A percentile compares a stretch with the other conserved stretches of the same genome.
phyloP scores from a whole-genome alignment of 1,284 basidiomycete genomes.

The Uromyces viciae-fabae region DNA sequence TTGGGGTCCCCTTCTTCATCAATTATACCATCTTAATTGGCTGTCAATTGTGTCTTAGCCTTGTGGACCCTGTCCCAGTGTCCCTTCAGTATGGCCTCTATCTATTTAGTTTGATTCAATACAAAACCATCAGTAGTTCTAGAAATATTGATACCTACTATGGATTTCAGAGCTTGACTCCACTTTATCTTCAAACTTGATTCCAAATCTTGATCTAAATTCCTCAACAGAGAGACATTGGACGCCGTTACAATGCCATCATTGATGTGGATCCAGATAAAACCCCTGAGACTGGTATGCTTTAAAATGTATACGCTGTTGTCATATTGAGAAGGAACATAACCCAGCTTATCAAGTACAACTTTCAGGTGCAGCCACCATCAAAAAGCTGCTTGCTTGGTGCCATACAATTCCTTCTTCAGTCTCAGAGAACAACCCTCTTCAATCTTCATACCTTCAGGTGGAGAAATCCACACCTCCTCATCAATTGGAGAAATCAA shows the following conservation, averaged over 20 bases:
- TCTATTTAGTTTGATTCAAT: background rate
- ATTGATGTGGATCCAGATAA: conserved; percentile 16
- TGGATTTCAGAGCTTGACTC: background rate
- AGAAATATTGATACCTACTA: background rate
- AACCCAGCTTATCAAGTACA: background rate
- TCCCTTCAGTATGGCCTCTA: background rate
- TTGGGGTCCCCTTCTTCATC: background rate
- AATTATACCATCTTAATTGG: background rate
- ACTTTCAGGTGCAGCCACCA: conserved; percentile 5
- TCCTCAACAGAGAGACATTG: background rate
- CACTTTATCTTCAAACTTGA: background rate
- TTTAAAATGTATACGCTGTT: background rate
- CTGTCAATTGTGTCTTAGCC: background rate
- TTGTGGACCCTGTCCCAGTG: background rate
- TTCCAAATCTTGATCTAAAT: background rate
- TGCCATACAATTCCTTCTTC: background rate
- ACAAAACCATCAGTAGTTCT: background rate
- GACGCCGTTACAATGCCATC: conserved; percentile 12
- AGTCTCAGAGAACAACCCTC: background rate
- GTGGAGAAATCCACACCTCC: background rate
- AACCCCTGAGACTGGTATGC: background rate
- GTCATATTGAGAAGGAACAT: background rate
- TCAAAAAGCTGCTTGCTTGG: background rate
- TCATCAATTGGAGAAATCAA: background rate
- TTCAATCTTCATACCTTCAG: background rate